A percentile compares a stretch with the other conserved stretches of the same genome.
These are phyloP conservation scores for Diutina catenulata DNA, from an alignment of 1,139 yeast species.

Conservation along the genomic window DNA sequence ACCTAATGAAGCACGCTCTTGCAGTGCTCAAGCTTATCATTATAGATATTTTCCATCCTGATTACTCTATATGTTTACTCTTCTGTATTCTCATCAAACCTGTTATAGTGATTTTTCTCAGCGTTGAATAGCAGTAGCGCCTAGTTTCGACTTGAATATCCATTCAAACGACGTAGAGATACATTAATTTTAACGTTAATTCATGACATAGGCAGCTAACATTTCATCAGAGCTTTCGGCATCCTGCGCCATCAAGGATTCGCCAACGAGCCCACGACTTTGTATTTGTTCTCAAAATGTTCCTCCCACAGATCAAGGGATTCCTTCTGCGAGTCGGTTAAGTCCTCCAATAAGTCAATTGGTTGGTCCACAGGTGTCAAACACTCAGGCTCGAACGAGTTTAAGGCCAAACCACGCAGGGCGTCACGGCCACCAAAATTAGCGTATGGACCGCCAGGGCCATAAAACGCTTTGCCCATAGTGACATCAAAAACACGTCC, in stretches of 20 bases:
- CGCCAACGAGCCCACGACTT: slow-evolving; percentile 46
- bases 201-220: no score
- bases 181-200: no score
- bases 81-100: no score
- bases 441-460: slow-evolving; percentile 93
- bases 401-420: slow-evolving; percentile 82
- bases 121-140: no score
- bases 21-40: no score
- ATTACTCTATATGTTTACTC: no score
- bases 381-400: slow-evolving; percentile 64
- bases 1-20: no score
- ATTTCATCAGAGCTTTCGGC: not conserved
- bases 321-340: slow-evolving; percentile 49
- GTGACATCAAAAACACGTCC: slow-evolving; percentile 84
- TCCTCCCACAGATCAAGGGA: slow-evolving; percentile 78
- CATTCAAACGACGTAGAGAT: no score
- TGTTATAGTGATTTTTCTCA: no score
- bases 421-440: slow-evolving; percentile 98
- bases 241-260: not conserved
- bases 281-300: slow-evolving; percentile 71
- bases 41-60: no score
- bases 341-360: slow-evolving; percentile 56
- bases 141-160: no score
- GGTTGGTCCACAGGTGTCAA: slow-evolving; percentile 55
- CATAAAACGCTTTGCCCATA: slow-evolving; percentile 75